Evolutionary conservation across 345 rosid genomes (phyloP).

Genomic region (Diplotaxis tenuifolia): DNA sequence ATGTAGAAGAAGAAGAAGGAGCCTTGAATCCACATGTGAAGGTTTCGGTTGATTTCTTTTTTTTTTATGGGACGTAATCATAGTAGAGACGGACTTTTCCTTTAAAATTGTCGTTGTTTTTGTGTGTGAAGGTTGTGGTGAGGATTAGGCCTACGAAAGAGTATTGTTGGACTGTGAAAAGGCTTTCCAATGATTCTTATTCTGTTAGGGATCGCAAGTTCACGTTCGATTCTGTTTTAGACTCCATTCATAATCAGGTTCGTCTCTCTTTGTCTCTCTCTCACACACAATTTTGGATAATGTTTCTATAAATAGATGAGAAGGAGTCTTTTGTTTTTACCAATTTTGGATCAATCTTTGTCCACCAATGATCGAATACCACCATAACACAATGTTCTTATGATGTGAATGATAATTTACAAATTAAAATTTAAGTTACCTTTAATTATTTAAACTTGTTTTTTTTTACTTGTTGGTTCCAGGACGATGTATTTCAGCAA

Average conservation of each 20-base stretch:
- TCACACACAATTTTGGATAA: not conserved
- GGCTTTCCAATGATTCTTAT: conserved; percentile 58
- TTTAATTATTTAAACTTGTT: not conserved
- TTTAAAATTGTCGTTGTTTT: not conserved
- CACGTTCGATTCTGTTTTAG: conserved; percentile 77
- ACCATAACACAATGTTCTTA: too few species aligned
- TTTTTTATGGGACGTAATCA: not conserved
- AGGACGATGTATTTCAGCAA: conserved; percentile 74
- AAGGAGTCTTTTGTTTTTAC: not conserved
- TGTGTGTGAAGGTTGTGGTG: conserved; percentile 62
- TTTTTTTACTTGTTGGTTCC: conserved; percentile 24
- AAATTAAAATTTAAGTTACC: too few species aligned
- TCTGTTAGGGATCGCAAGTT: conserved; percentile 62
- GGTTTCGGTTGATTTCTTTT: conserved; percentile 46
- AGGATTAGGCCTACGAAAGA: conserved; percentile 64
- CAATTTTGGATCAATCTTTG: not conserved
- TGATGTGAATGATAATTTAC: too few species aligned
- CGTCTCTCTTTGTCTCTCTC: not conserved
- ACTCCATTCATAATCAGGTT: conserved; percentile 79
- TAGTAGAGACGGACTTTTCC: too few species aligned
- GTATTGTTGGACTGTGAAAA: conserved; percentile 46
- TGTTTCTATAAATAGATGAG: not conserved
- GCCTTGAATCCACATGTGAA: conserved; percentile 63
- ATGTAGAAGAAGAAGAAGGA: conserved; percentile 28
- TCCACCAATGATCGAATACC: too few species aligned